phyloP scores from a whole-genome alignment of 148 eudicot species.

The Heliosperma pusillum region DNA sequence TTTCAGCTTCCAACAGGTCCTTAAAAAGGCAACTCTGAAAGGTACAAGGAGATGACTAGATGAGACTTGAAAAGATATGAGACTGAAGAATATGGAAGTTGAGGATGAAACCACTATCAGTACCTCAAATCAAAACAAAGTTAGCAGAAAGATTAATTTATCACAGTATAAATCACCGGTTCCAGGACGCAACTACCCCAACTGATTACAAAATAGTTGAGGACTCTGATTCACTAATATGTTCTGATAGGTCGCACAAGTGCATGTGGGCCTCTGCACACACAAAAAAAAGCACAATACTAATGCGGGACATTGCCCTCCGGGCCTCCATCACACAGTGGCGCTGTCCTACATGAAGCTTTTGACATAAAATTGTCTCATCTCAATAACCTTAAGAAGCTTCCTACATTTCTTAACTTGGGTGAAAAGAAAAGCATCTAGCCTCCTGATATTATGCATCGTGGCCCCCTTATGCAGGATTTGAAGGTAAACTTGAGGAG shows the following conservation, averaged over 20 bases:
- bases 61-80: slow-evolving; percentile 18
- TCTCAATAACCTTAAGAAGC: slow-evolving; percentile 7
- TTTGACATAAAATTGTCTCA: slow-evolving; percentile 12
- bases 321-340: not conserved
- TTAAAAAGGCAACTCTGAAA: slow-evolving; percentile 14
- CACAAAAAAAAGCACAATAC: slow-evolving; percentile 14
- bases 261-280: slow-evolving; percentile 23
- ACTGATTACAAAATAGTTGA: slow-evolving; percentile 8
- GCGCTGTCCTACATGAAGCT: not conserved
- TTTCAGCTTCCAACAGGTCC: slow-evolving; percentile 26
- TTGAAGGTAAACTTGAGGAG: not conserved
- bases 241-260: not conserved
- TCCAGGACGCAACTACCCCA: slow-evolving; percentile 5
- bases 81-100: slow-evolving; percentile 27
- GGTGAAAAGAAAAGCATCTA: slow-evolving; percentile 4
- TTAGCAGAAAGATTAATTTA: slow-evolving; percentile 22
- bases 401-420: not conserved
- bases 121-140: slow-evolving; percentile 16
- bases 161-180: slow-evolving; percentile 19
- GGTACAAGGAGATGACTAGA: slow-evolving; percentile 12
- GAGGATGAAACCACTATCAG: slow-evolving; percentile 37
- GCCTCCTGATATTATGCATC: not conserved
- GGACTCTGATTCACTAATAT: not conserved
- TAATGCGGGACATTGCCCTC: slow-evolving; percentile 6
- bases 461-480: not conserved